Base-by-base conservation (phyloP, 1,284 basidiomycete genomes). In the Tylopilus sp. region DNA sequence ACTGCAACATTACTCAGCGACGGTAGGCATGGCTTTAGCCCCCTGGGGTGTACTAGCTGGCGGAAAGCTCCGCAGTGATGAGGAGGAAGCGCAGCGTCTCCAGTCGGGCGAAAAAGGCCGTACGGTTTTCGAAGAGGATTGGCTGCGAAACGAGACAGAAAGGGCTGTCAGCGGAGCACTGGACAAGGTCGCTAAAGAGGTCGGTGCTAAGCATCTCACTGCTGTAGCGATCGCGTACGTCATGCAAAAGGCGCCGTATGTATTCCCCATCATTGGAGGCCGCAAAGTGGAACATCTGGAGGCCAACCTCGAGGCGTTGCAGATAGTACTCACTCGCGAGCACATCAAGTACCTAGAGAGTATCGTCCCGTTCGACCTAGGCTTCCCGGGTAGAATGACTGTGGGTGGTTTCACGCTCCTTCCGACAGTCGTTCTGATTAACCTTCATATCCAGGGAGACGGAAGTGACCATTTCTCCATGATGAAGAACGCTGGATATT, bases 201-300 rank as follows among this genome's bases (percentile, higher is more conserved):
- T 62, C 11, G 58, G 58, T 10, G 44, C 59, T 0, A 52, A 50
- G 18, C 58, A 60, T 7, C 19, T 66, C 37, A 62, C 60, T 3
- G 63, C 39, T 48, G 63, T 71, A 69, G 9, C 74, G 65, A 75
- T 78, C 41, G 75, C 77, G 13, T 79, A 77, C 49, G 53, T 77
- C 9, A 67, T 77, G 70, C 70, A 74, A 39, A 78, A 77, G 53
- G 58, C 70, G 0, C 69, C 74, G 0, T 74, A 72, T 53, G 75
- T 78, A 13, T 78, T 78, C 61, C 74, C 74, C 0, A 67, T 78
- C 41, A 58, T 78, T 25, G 79, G 79, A 0, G 74, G 75, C 0
- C 70, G 77, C 48, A 80, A 79, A 52, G 60, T 76, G 31, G 74
- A 77, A 53, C 76, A 81, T 13, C 34, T 81, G 0, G 38, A 67